Evolutionary conservation across 495 filamentous ascomycete species (phyloP), one percentile per base, ranked within the genome.

Genomic region (Rhypophila decipiens): DNA sequence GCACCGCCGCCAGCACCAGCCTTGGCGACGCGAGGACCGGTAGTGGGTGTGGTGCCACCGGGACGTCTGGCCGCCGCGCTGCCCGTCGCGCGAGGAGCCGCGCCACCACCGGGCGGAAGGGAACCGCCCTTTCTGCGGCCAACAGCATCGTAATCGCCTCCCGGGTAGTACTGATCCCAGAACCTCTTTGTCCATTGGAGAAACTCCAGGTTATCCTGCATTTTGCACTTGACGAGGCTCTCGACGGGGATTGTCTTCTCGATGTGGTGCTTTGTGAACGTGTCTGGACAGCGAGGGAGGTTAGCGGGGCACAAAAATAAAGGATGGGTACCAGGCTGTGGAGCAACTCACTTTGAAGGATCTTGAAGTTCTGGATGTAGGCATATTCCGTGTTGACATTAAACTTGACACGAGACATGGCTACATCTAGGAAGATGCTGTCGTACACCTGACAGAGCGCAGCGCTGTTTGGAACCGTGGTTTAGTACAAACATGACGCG

Each of bases 131-230:
- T 95, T 63, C 93, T 79, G 52, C 93, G 82, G 39, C 70, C 70
- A 19, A 95, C 73, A 9, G 93, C 87, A 67, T 98, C 93, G 69
- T 98, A 98, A 52, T 97, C 93, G 43, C 88, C 88, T 38, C 91
- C 93, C 8, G 93, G 90, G 63, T 85, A 98, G 76, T 96, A 89
- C 61, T 96, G 90, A 62, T 98, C 94, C 93, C 93, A 98, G 72
- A 88, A 95, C 53, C 76, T 72, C 79, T 97, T 97, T 44, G 79
- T 83, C 87, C 88, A 98, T 72, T 98, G 93, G 27, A 98, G 80
- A 68, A 97, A 98, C 61, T 96, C 94, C 51, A 98, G 88, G 73
- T 98, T 98, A 65, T 98, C 93, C 71, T 98, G 93, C 88, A 98
- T 97, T 72, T 94, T 95, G 77, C 93, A 98, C 69, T 96, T 97